A percentile compares a stretch with the other conserved stretches of the same genome.
These are phyloP conservation scores for Xylariomycetidae sp. DNA, from an alignment of 2,329 filamentous ascomycete species.

Conservation along the genomic window DNA sequence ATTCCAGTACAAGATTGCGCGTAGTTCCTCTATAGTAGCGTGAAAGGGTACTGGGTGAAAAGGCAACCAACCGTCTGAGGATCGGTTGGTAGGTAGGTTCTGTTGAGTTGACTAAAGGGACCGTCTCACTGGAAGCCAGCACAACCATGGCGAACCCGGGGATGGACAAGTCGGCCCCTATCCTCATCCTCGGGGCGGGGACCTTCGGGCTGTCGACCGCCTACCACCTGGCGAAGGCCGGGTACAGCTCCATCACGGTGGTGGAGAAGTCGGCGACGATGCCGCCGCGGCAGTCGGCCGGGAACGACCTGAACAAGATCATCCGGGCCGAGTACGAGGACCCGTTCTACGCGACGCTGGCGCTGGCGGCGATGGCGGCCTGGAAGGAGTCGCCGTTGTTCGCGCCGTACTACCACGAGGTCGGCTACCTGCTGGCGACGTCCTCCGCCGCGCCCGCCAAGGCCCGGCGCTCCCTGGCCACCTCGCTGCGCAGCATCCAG, in stretches of 20 bases:
- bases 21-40: too few species aligned
- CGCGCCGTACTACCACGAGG: constrained; percentile 42
- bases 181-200: constrained; percentile 31
- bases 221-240: constrained; percentile 32
- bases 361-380: constrained; percentile 44
- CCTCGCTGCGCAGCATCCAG: constrained; percentile 34
- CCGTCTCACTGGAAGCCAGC: too few species aligned
- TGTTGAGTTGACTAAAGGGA: too few species aligned
- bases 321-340: constrained; percentile 54
- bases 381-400: constrained; percentile 49
- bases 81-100: too few species aligned
- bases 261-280: constrained; percentile 26
- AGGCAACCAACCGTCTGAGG: too few species aligned
- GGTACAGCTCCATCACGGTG: constrained; percentile 35
- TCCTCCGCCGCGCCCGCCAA: constrained; percentile 42
- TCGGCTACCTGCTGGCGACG: constrained; percentile 43
- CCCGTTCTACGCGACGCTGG: constrained; percentile 47
- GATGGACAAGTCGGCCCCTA: constrained; percentile 14
- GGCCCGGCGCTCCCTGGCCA: constrained; percentile 38
- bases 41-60: too few species aligned
- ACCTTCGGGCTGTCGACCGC: constrained; percentile 32
- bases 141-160: constrained; percentile 1
- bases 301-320: constrained; percentile 57
- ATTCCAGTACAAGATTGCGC: too few species aligned
- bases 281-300: constrained; percentile 44